Base-by-base conservation (phyloP, 805 yeast species). In the Myxozyma kluyveri region DNA sequence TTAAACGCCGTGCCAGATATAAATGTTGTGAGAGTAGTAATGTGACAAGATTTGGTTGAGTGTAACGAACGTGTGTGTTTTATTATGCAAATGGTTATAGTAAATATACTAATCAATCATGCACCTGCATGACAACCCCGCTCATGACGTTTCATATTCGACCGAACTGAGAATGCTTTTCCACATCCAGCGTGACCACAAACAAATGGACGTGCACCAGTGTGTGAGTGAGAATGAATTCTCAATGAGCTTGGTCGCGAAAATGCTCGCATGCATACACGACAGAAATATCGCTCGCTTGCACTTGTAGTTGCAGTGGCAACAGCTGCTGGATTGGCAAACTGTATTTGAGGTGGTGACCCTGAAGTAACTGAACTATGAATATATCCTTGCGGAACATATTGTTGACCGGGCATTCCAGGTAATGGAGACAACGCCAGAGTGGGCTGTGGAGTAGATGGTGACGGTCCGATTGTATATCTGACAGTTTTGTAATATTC, bases 141-240 rank as follows among this genome's bases (percentile, higher is more conserved):
- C 59, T 78, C 76, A 69, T 88, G 96, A 56, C 96, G 75, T n/a
- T 87, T 77, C 84, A 89, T 80, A 66, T 88, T 88, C 29, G 88
- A 81, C 61, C 88, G 80, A 29, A 89, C 96, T 21, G 83, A 78
- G 65, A 88, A 89, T 4, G 77, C 65, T 59, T 84, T 80, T 0
- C 82, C 84, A 67, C 96, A 88, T 33, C 76, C 79, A 0, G 71
- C 71, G 81, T 86, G 83, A n/a, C 73, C 68, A 64, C 89, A 84
- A 46, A 69, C 70, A 65, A 79, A 84, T 9, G 90, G 90, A 58
- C 83, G 83, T 62, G 83, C 88, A 29, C 90, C 90, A 0, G 89
- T 83, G 67, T 88, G 96, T 10, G 89, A 83, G 65, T 86, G 81
- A 64, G 79, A 75, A 70, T 88, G 96, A 4, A 91, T 88, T 65